Evolutionary conservation across 768 basidiomycete species (phyloP).

Genomic region (Termitomyces sp.): DNA sequence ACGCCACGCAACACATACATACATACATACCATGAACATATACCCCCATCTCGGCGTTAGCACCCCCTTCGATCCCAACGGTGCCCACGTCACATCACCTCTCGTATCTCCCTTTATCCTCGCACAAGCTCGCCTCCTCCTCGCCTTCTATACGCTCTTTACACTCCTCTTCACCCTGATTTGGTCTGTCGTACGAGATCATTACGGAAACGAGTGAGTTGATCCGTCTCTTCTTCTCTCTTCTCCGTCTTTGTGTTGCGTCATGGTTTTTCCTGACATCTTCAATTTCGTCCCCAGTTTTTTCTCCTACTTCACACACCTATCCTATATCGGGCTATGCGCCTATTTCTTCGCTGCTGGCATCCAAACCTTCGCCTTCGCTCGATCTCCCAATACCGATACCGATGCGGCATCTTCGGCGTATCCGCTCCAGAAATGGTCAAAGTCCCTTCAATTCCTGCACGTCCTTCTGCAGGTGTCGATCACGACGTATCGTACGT

Average conservation of each 20-base stretch:
- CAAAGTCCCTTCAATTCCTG: constrained; percentile 49
- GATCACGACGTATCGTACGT: constrained; percentile 55
- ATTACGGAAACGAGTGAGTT: constrained; percentile 33
- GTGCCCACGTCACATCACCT: not conserved
- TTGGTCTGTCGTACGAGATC: constrained; percentile 28
- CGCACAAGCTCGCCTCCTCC: constrained; percentile 40
- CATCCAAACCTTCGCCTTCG: constrained; percentile 50
- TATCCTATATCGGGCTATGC: constrained; percentile 59
- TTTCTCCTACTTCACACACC: constrained; percentile 45
- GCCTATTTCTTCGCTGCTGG: constrained; percentile 63
- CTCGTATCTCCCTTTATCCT: constrained; percentile 24
- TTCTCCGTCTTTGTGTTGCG: not conserved
- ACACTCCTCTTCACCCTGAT: constrained; percentile 38
- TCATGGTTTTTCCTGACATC: not conserved
- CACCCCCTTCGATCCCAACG: not conserved
- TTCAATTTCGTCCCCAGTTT: not conserved
- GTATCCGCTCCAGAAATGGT: constrained; percentile 65
- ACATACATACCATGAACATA: not conserved
- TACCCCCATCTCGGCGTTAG: not conserved
- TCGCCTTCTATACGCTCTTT: constrained; percentile 52
- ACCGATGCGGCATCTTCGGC: not conserved
- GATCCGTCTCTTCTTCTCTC: too few relatives aligned
- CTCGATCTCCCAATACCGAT: constrained; percentile 3
- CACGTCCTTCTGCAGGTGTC: constrained; percentile 56
- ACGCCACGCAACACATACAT: too few relatives aligned